Base-by-base conservation (phyloP, 345 rosid genomes). In the Psidium friedrichsthalianum region DNA sequence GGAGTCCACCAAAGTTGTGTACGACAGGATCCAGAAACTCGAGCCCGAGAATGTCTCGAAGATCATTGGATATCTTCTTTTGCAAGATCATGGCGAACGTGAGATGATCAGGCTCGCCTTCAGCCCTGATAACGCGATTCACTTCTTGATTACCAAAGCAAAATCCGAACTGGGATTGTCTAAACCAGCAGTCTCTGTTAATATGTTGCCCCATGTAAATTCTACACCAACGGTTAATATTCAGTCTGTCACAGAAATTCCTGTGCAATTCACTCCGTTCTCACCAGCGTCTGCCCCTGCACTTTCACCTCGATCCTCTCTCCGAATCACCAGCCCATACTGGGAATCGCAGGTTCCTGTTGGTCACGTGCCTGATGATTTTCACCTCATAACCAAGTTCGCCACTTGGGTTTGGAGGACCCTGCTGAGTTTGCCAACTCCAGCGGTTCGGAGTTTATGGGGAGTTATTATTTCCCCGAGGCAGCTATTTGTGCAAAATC, bases 61-160 rank as follows among this genome's bases (percentile, higher is more conserved):
- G 92, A 97, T 97, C 84, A 91, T 97, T 13, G 98, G 98, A 8
- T 97, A 93, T 86, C 93, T 96, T 74, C 89, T 95, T 27, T 89
- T 94, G 88, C 98, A 94, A 89, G 95, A 94, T 47, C 91, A 97
- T 24, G 90, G 94, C 1, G 95, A 96, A 42, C 90, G 90, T 0
- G 96, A 97, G 83, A 97, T 97, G 99, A 94, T 95, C 84, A 93
- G 99, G 52, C 88, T 96, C 15, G 99, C 99, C 40, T 94, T 94
- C 86, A 87, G 96, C 82, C 96, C 99, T 2, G 98, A 97, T 85
- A 85, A 91, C 51, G 86, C 87, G 78, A 91, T 97, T 83, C 91
- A 82, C 27, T 91, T 92, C 25, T 87, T 94, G 88, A 94, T 97
- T 89, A 85, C 84, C 81, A 92, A 89, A 83, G 99, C 94, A 16